Percentiles rank a stretch among this genome's conserved stretches.
These are phyloP conservation scores for Candida cerambycidarum DNA, from an alignment of 805 yeast species.

Conservation along the genomic window DNA sequence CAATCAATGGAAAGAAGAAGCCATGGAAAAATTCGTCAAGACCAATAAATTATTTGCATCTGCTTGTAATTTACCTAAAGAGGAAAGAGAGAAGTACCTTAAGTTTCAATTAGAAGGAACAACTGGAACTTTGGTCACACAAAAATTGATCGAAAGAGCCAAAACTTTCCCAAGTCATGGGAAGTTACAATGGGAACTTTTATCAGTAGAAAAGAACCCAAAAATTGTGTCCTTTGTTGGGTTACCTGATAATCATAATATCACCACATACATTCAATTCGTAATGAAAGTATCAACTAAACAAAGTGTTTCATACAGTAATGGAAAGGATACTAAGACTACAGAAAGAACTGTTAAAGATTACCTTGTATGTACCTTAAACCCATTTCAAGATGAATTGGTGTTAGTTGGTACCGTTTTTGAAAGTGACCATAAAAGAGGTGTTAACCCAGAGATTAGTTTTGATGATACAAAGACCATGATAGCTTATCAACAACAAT, in stretches of 20 bases:
- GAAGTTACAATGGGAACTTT: conserved; percentile 72
- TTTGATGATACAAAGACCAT: conserved; percentile 20
- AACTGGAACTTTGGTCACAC: conserved; percentile 33
- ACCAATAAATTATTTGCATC: conserved; percentile 82
- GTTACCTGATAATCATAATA: conserved; percentile 48
- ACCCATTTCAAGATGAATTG: conserved; percentile 40
- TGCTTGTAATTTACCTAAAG: conserved; percentile 32
- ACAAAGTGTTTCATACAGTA: conserved; percentile 33
- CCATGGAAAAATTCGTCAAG: conserved; percentile 71
- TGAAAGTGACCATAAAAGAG: conserved; percentile 35
- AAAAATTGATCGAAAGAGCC: conserved; percentile 32
- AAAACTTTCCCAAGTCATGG: conserved; percentile 52
- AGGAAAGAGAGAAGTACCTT: conserved; percentile 44
- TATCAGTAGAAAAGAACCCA: conserved; percentile 69
- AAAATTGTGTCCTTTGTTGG: conserved; percentile 70
- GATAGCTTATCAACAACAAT: conserved; percentile 29
- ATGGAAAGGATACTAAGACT: conserved; percentile 18
- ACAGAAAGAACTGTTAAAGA: conserved; percentile 32
- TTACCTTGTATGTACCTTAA: conserved; percentile 38
- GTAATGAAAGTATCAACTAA: conserved; percentile 38
- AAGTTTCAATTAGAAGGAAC: conserved; percentile 36
- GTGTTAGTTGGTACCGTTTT: conserved; percentile 42
- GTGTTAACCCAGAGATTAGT: conserved; percentile 35
- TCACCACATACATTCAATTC: conserved; percentile 38
- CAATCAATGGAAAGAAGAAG: conserved; percentile 84